Evolutionary conservation across 2,329 filamentous ascomycete genomes (phyloP).

Genomic region (Stachybotrys chlorohalonatus): DNA sequence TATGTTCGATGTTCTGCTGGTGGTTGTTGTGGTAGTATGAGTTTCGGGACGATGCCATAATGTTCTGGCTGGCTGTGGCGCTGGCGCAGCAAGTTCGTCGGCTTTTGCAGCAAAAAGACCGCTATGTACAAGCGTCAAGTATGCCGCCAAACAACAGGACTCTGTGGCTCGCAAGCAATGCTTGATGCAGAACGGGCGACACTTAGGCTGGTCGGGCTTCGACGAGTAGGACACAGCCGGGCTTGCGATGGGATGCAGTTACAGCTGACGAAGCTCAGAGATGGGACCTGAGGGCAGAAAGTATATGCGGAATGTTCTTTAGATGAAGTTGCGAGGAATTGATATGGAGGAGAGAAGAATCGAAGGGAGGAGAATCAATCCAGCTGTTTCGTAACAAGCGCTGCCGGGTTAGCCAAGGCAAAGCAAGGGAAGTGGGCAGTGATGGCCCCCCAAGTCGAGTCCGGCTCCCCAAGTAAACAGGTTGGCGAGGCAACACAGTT

Average conservation of each 20-base stretch:
- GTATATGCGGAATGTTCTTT: neutral
- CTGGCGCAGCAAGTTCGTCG: too few species aligned
- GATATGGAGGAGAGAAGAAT: neutral
- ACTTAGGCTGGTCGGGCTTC: too few species aligned
- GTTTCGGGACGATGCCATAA: slow-evolving; percentile 27
- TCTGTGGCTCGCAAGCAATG: too few species aligned
- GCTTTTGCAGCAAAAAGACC: too few species aligned
- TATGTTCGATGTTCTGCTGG: slow-evolving; percentile 25
- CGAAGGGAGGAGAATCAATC: neutral
- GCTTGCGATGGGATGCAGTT: neutral
- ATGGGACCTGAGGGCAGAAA: neutral
- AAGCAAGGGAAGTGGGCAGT: neutral
- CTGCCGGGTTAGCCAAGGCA: neutral
- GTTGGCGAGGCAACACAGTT: slow-evolving; percentile 24
- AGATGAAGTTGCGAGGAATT: neutral
- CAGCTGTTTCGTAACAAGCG: neutral
- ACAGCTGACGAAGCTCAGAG: neutral
- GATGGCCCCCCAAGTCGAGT: slow-evolving; percentile 4
- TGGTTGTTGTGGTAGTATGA: slow-evolving; percentile 41
- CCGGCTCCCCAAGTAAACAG: slow-evolving; percentile 15
- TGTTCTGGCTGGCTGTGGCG: neutral
- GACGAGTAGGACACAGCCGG: too few species aligned
- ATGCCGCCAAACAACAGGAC: too few species aligned
- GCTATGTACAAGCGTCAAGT: too few species aligned
- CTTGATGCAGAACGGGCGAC: too few species aligned